Percentiles rank a stretch among this genome's conserved stretches.
phyloP scores from a whole-genome alignment of 208 protist species.

The Crithidia thermophila region DNA sequence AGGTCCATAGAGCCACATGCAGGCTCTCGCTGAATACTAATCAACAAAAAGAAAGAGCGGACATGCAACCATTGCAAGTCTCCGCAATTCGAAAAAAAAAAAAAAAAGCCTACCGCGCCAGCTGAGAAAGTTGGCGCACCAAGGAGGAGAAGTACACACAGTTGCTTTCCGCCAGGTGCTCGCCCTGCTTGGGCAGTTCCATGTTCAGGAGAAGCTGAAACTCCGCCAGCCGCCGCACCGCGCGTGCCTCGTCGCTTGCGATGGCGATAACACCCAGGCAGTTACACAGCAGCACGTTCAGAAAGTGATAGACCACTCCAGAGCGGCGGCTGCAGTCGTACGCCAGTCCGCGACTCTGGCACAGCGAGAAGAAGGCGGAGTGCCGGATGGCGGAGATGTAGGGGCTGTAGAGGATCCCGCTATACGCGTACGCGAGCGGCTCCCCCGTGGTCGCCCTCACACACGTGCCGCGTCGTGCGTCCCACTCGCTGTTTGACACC shows the following conservation, averaged over 20 bases:
- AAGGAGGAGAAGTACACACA: conserved; percentile 86
- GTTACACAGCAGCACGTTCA: conserved; percentile 78
- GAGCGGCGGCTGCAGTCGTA: conserved; percentile 57
- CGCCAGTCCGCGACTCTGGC: conserved; percentile 65
- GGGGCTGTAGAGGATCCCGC: conserved; percentile 88
- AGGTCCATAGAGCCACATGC: too few species aligned
- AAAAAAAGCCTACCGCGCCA: conserved; percentile 10
- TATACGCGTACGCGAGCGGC: conserved; percentile 80
- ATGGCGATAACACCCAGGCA: conserved; percentile 86
- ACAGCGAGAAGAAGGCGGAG: conserved; percentile 83
- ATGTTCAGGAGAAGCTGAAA: conserved; percentile 85
- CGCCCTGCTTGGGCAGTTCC: conserved; percentile 85
- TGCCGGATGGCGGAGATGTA: conserved; percentile 85
- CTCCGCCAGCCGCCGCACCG: conserved; percentile 56
- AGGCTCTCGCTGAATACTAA: too few species aligned
- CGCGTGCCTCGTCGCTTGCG: conserved; percentile 36
- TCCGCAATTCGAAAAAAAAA: not conserved
- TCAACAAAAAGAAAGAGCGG: too few species aligned
- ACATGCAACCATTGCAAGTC: too few species aligned
- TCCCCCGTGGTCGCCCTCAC: conserved; percentile 21
- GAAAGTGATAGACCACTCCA: conserved; percentile 87
- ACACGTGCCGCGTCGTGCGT: conserved; percentile 30
- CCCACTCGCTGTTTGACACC: conserved; percentile 42
- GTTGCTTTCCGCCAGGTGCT: conserved; percentile 87
- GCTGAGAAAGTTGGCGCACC: conserved; percentile 63